Percentiles rank a stretch among this genome's conserved stretches.
These are phyloP conservation scores for Russula compacta DNA, from an alignment of 768 basidiomycete species.

Conservation along the genomic window DNA sequence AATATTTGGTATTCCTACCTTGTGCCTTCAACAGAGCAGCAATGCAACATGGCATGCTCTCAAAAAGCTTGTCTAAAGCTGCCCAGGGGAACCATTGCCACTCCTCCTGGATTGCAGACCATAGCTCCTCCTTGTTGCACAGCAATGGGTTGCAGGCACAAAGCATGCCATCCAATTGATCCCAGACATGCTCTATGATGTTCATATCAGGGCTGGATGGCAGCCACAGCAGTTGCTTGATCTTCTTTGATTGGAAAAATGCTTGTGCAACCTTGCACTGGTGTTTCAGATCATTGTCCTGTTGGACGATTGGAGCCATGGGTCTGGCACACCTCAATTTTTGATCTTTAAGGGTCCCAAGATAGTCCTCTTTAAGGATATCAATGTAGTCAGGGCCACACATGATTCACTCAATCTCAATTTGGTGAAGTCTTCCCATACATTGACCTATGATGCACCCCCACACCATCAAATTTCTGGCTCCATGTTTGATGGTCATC, in stretches of 20 bases:
- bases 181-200: not conserved
- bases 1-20: not conserved
- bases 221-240: not conserved
- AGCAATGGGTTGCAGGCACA: not conserved
- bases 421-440: no score
- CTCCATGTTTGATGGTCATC: no score
- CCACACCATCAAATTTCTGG: no score
- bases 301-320: not conserved
- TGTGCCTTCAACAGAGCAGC: not conserved
- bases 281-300: not conserved
- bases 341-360: no score
- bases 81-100: not conserved
- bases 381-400: no score
- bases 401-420: no score
- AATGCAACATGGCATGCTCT: not conserved
- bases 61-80: not conserved
- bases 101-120: not conserved
- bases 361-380: no score
- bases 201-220: not conserved
- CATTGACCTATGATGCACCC: no score
- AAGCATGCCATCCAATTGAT: not conserved
- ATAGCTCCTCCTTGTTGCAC: not conserved
- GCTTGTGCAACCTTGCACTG: not conserved
- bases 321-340: no score
- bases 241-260: not conserved